These are phyloP conservation scores for Suillus lakei DNA, from an alignment of 768 basidiomycete species.

Conservation along the genomic window DNA sequence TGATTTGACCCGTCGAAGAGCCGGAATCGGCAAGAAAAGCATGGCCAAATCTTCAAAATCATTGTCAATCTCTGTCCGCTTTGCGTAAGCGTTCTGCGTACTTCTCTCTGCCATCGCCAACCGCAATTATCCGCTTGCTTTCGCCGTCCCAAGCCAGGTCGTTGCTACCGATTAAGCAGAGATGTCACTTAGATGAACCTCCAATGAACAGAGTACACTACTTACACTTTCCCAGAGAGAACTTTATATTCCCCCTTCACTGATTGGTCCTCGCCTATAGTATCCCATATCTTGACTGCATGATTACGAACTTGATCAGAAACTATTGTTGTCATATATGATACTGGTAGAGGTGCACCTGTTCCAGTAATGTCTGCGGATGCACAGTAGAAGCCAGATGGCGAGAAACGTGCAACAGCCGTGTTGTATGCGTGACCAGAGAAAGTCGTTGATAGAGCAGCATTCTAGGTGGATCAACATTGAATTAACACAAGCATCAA, in stretches of 20 bases:
- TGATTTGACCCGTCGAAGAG: slow-evolving; percentile 85
- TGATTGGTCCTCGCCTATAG: slow-evolving; percentile 79
- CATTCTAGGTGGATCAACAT: slow-evolving; percentile 53
- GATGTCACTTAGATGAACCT: not conserved
- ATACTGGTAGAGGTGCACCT: slow-evolving; percentile 49
- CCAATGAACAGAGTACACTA: not conserved
- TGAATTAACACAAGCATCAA: slow-evolving; percentile 1
- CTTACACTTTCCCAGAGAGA: slow-evolving; percentile 73
- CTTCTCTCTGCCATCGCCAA: slow-evolving; percentile 93
- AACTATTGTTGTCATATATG: not conserved
- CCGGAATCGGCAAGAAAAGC: slow-evolving; percentile 87
- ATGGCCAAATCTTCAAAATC: slow-evolving; percentile 68
- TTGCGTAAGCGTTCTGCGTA: slow-evolving; percentile 30
- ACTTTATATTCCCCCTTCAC: slow-evolving; percentile 84
- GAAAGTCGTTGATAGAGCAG: slow-evolving; percentile 65
- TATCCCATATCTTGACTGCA: slow-evolving; percentile 91
- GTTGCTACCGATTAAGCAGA: slow-evolving; percentile 55
- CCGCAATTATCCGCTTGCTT: slow-evolving; percentile 93
- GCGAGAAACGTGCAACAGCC: slow-evolving; percentile 90
- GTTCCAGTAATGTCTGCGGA: slow-evolving; percentile 85
- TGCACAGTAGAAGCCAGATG: slow-evolving; percentile 94
- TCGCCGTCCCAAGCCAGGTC: slow-evolving; percentile 98
- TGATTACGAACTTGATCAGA: slow-evolving; percentile 2
- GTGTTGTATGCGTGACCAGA: slow-evolving; percentile 82
- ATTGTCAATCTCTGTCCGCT: not conserved